phyloP scores from a whole-genome alignment of 2,329 filamentous ascomycete species.

The Epichloe elymi region DNA sequence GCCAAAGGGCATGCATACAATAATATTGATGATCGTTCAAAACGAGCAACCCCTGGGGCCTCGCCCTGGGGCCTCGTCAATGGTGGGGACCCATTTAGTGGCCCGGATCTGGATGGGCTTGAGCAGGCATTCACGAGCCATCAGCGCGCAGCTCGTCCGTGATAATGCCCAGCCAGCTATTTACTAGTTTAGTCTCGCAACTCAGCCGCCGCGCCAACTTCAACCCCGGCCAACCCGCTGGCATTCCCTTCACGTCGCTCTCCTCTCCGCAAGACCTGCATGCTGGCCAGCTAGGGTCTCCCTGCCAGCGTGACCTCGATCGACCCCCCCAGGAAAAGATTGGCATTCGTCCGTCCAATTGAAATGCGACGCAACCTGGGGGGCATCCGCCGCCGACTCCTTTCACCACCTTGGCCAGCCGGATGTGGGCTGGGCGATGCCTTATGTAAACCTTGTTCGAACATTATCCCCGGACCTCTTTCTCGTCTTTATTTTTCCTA shows the following conservation, averaged over 20 bases:
- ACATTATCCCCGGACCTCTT: neutral
- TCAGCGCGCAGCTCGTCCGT: neutral
- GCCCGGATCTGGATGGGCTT: no score
- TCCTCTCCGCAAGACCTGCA: neutral
- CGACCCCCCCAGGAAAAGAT: neutral
- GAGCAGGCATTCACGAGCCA: neutral
- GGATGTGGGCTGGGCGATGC: neutral
- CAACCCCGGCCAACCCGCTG: conserved; percentile 5
- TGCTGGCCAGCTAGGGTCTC: neutral
- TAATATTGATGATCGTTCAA: neutral
- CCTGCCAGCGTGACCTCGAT: conserved; percentile 2
- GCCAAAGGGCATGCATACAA: no score
- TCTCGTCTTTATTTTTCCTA: neutral
- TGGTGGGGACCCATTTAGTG: neutral
- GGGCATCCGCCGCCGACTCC: neutral
- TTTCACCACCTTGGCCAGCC: neutral
- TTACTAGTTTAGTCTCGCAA: no score
- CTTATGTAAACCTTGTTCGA: neutral
- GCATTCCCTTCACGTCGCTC: conserved; percentile 2
- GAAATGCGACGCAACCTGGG: neutral
- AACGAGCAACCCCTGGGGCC: neutral
- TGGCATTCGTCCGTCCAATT: conserved; percentile 2
- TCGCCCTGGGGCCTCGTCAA: neutral
- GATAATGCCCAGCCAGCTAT: no score
- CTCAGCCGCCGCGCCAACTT: no score